These are phyloP conservation scores for Wallacemonas sp. DNA, from an alignment of 208 protist species.

Conservation along the genomic window DNA sequence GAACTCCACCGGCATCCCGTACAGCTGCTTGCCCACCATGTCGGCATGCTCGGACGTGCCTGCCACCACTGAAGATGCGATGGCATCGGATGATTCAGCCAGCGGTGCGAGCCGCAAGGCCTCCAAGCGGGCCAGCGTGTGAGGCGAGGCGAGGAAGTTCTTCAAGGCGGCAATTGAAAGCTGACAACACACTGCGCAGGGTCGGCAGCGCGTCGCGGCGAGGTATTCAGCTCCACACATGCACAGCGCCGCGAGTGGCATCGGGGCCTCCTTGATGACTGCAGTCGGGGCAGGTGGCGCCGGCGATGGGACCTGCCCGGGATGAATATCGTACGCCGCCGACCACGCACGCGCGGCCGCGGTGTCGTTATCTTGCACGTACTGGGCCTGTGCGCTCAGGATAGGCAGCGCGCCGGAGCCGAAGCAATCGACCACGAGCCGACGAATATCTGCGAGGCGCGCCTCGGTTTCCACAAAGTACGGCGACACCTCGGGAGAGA, in stretches of 20 bases:
- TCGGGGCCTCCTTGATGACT: background rate
- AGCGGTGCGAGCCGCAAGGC: constrained; percentile 12
- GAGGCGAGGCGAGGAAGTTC: constrained; percentile 22
- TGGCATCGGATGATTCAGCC: background rate
- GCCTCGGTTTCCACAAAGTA: constrained; percentile 21
- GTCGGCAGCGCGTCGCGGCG: constrained; percentile 1
- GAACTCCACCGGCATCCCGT: constrained; percentile 38
- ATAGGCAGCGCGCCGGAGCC: constrained; percentile 16
- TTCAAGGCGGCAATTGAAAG: constrained; percentile 26
- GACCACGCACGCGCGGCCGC: constrained; percentile 25
- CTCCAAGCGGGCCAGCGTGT: constrained; percentile 23
- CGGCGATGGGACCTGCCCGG: too few relatives aligned
- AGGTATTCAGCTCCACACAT: background rate
- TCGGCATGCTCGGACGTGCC: background rate
- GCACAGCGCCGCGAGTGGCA: background rate
- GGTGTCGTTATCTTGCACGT: constrained; percentile 32
- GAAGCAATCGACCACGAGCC: constrained; percentile 3
- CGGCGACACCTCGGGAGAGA: constrained; percentile 7
- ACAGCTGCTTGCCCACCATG: background rate
- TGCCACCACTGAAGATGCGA: background rate
- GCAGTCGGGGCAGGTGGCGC: too few relatives aligned
- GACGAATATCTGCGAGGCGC: constrained; percentile 25
- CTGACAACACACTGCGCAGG: constrained; percentile 24
- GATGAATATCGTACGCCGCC: constrained; percentile 17
- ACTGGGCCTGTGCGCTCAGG: constrained; percentile 27